Evolutionary conservation across 2,329 filamentous ascomycete species (phyloP).

Genomic region (Hypoxylon sp.): DNA sequence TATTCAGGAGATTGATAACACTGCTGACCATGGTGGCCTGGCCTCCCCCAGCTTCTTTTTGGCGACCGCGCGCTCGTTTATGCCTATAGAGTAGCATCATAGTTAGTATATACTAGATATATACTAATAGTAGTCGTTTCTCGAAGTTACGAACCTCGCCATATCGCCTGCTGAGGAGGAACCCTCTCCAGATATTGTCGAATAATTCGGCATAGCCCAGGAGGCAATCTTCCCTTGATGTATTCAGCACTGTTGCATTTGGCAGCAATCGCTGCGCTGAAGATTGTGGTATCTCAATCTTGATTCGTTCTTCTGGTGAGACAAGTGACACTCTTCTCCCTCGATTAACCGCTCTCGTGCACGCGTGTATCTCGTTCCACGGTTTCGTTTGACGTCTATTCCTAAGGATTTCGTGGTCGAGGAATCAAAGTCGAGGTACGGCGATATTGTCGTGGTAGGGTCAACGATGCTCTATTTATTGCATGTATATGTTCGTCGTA

Average conservation of each 20-base stretch:
- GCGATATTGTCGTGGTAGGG: not conserved
- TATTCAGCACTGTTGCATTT: conserved; percentile 5
- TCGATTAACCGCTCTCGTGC: conserved; percentile 9
- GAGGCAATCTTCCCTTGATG: conserved; percentile 15
- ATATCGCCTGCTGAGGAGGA: conserved; percentile 57
- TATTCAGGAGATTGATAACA: conserved; percentile 95
- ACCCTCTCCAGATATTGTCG: conserved; percentile 59
- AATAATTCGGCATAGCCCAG: conserved; percentile 63
- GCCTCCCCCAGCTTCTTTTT: conserved; percentile 72
- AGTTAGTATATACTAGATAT: conserved; percentile 11
- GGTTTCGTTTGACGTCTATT: not conserved
- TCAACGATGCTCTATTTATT: not conserved
- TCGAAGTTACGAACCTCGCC: conserved; percentile 54
- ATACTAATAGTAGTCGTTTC: no score
- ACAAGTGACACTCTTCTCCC: conserved; percentile 5
- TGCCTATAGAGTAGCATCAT: conserved; percentile 50
- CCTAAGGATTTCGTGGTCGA: not conserved
- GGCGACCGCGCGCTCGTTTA: conserved; percentile 66
- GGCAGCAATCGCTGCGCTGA: conserved; percentile 14
- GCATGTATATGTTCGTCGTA: conserved; percentile 2
- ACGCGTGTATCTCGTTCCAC: conserved; percentile 17
- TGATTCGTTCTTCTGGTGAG: conserved; percentile 8
- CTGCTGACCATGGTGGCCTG: conserved; percentile 90
- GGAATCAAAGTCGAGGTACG: not conserved
- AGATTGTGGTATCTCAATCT: conserved; percentile 21